Base-by-base conservation (phyloP, 1,284 basidiomycete genomes). In the Cronartium quercuum region DNA sequence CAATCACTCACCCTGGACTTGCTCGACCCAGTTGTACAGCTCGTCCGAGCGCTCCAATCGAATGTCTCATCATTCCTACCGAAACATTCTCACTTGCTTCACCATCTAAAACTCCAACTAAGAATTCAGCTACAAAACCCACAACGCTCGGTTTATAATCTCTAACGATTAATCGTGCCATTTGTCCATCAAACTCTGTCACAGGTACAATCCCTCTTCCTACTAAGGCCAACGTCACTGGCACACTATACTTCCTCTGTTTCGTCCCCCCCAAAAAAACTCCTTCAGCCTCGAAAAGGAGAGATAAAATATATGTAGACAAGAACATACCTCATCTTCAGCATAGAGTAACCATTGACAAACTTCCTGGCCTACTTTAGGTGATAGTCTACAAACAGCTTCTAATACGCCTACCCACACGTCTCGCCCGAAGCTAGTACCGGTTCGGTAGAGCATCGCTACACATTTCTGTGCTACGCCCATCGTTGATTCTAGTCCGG, bases 291-390 rank as follows among this genome's bases (percentile, higher is more conserved):
- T 42, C 21, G 5, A n/a, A 34, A 38, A 35, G 51, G 3, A 44
- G 24, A 37, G 12, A 15, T 18, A 51, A 74, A 57, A 41, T 18
- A 57, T n/a, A 21, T 24, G 21, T 12, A 42, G 34, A 47, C 2
- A 68, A 40, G 15, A 41, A 65, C 70, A 41, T 6, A 74, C 70
- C 84, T 95, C 91, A 82, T 98, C 96, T 81, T 98, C 94, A 15
- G 95, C 92, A 81, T 94, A 97, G 65, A 98, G 84, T 67, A 99
- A 85, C 96, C 96, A 99, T 13, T 91, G 92, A 75, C 94, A 91
- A 9, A 95, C 96, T 83, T 99, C 96, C 83, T 93, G 93, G 24
- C 91, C 92, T 60, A 97, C 94, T 79, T 96, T 93, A 79, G 91
- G 88, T 77, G 92, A 95, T 37, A 89, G 84, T 77, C 89, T 88